phyloP scores from a whole-genome alignment of 2,329 filamentous ascomycete genomes.

The Pyrenochaeta sp. region DNA sequence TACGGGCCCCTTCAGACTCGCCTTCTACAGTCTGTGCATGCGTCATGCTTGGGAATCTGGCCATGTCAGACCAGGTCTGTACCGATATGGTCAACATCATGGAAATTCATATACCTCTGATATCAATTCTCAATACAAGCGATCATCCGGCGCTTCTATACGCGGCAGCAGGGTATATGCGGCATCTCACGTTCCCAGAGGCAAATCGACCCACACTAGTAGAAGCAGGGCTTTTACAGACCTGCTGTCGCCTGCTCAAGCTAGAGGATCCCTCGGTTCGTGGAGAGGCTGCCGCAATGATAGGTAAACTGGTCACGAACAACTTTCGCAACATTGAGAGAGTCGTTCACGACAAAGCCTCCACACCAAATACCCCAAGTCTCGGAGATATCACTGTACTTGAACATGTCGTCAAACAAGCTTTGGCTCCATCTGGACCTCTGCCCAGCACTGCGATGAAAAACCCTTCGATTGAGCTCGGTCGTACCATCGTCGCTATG shows the following conservation, averaged over 20 bases:
- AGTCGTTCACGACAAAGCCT: conserved; percentile 32
- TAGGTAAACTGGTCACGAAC: conserved; percentile 43
- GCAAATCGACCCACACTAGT: conserved; percentile 38
- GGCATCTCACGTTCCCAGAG: conserved; percentile 47
- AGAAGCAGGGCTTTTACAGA: conserved; percentile 40
- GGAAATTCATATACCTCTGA: conserved; percentile 39
- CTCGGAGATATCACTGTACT: conserved; percentile 29
- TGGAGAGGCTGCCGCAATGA: conserved; percentile 44
- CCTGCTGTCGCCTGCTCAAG: conserved; percentile 37
- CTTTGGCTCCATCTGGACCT: conserved; percentile 38
- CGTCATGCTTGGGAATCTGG: conserved; percentile 49
- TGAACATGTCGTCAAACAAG: conserved; percentile 38
- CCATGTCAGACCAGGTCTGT: conserved; percentile 44
- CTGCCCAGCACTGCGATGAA: conserved; percentile 49
- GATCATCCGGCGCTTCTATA: conserved; percentile 42
- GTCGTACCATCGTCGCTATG: conserved; percentile 36
- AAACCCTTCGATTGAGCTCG: conserved; percentile 46
- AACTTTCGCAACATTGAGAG: conserved; percentile 41
- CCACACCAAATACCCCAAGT: too few relatives aligned
- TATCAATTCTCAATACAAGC: conserved; percentile 33
- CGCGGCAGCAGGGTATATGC: conserved; percentile 45
- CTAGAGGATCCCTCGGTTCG: conserved; percentile 40
- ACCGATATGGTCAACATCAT: conserved; percentile 45
- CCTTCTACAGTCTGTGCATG: conserved; percentile 45
- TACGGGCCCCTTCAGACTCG: conserved; percentile 22